A percentile compares a stretch with the other conserved stretches of the same genome.
These are phyloP conservation scores for Aspergillus kassunensis DNA, from an alignment of 495 filamentous ascomycete genomes.

Conservation along the genomic window DNA sequence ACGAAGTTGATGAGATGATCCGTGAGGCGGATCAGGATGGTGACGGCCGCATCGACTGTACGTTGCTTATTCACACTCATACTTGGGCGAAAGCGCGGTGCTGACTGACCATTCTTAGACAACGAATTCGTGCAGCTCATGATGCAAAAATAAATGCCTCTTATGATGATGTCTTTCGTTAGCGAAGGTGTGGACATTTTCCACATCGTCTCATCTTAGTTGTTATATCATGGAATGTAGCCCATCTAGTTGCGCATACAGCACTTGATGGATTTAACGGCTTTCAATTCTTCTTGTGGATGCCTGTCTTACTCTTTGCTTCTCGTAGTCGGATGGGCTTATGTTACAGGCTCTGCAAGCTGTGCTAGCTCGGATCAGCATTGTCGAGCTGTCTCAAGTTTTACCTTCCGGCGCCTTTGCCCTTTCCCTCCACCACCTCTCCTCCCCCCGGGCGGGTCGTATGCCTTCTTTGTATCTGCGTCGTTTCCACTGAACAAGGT, in stretches of 20 bases:
- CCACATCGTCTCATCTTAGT: conserved; percentile 21
- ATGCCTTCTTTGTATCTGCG: no score
- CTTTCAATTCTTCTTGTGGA: conserved; percentile 18
- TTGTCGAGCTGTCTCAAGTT: not conserved
- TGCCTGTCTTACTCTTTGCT: conserved; percentile 9
- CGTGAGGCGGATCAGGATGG: conserved; percentile 98
- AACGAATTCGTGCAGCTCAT: conserved; percentile 99
- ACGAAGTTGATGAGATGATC: conserved; percentile 99
- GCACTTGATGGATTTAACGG: conserved; percentile 27
- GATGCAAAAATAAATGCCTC: conserved; percentile 91
- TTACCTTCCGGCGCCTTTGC: not conserved
- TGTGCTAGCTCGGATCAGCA: not conserved
- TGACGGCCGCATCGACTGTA: conserved; percentile 96
- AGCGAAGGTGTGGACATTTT: conserved; percentile 27
- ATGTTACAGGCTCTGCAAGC: conserved; percentile 7
- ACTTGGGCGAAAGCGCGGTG: not conserved
- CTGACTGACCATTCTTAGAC: conserved; percentile 58
- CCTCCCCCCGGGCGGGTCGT: no score
- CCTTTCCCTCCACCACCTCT: not conserved
- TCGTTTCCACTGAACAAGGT: no score
- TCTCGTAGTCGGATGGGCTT: conserved; percentile 6
- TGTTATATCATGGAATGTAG: conserved; percentile 29
- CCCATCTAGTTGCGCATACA: conserved; percentile 25
- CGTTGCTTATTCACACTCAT: conserved; percentile 12
- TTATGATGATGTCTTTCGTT: conserved; percentile 29